These are phyloP conservation scores for Cyclostephanos tholiformis DNA, from an alignment of 108 stramenopile genomes.

Conservation along the genomic window DNA sequence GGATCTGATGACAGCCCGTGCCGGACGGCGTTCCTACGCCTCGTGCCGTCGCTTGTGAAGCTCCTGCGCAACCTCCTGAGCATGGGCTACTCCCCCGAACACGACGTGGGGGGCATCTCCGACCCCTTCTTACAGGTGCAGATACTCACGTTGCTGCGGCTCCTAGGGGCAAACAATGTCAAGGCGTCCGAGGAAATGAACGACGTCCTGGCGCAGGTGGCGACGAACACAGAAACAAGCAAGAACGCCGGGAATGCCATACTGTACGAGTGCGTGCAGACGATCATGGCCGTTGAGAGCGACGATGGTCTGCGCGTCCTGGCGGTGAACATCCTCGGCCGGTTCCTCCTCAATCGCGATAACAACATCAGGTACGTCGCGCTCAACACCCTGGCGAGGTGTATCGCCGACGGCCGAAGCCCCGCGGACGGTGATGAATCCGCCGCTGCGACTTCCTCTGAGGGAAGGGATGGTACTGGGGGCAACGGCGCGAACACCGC, in stretches of 20 bases:
- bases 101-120: constrained; percentile 94
- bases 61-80: constrained; percentile 91
- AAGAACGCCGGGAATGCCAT: constrained; percentile 99
- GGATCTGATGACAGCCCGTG: constrained; percentile 57
- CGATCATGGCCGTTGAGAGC: constrained; percentile 95
- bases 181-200: constrained; percentile 93
- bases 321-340: constrained; percentile 98
- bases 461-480: constrained; percentile 25
- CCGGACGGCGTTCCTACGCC: constrained; percentile 68
- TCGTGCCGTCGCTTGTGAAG: constrained; percentile 92
- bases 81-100: constrained; percentile 94
- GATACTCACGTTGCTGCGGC: constrained; percentile 86
- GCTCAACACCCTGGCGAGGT: constrained; percentile 88
- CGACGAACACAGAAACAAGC: constrained; percentile 97
- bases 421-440: constrained; percentile 19
- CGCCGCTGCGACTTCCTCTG: not conserved
- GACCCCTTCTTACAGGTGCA: constrained; percentile 98
- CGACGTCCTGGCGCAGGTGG: constrained; percentile 98
- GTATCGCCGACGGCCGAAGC: constrained; percentile 56
- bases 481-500: constrained; percentile 63
- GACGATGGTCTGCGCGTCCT: constrained; percentile 96
- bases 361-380: constrained; percentile 99
- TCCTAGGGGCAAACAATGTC: constrained; percentile 83
- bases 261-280: constrained; percentile 98
- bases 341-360: constrained; percentile 97